Base-by-base conservation (phyloP, 441 rosid genomes). In the Sinapis alba region DNA sequence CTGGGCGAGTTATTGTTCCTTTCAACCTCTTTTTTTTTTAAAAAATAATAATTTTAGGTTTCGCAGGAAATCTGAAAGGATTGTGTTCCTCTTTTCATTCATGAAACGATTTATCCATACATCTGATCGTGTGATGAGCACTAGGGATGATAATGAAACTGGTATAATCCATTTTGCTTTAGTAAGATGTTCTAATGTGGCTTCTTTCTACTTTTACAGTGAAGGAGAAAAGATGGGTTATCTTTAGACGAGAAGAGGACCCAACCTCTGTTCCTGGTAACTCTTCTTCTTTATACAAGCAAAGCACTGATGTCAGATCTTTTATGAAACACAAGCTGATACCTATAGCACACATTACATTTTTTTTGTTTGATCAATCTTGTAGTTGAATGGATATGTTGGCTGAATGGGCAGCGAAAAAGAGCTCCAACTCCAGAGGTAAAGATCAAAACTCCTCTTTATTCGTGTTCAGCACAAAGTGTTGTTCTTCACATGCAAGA, bases 381-480 rank as follows among this genome's bases (percentile, higher is more conserved):
- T 68, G 86, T 73, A 90, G 99, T 88, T 84, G 99, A 94, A 84
- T 96, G 98, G 99, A 96, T 96, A 77, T 90, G 95, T 83, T 96
- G 98, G 99, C 84, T 93, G 80, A 93, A 91, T 50, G 98, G 98
- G 56, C 99, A 96, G 85, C 86, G 97, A 4, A 96, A 89, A 83
- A 78, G 54, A 65, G 92, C 97, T 81, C 97, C 98, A 10, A 84
- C 98, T 62, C 86, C 87, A 5, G 94, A 90, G 93, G 98, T 91
- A 87, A 82, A 12, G 20, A 57, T 47, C 16, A 11, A 2, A 51
- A 5, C 9, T 59, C 21, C 4, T 50, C 56, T 50, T 16, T 16
- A 20, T 71, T 24, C 15, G 2, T 21, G 36, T 12, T 36, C 54
- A 47, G 21, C 11, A 7, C 11, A 6, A 45, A 45, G 53, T 6